Base-by-base conservation (phyloP, 768 basidiomycete species). In the Tulasnella calospora region DNA sequence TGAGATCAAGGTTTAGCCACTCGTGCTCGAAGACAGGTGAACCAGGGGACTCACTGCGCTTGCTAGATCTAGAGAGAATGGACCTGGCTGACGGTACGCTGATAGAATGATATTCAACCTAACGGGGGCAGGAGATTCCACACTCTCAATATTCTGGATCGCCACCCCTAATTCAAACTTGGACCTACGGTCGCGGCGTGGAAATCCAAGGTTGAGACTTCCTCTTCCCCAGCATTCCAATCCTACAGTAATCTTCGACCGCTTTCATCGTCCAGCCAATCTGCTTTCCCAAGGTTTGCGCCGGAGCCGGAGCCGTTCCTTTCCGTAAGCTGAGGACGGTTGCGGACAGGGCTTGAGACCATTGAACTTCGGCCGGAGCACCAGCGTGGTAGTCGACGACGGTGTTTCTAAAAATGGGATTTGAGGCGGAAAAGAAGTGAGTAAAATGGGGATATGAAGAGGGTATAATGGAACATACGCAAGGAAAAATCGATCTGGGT, bases 101-200 rank as follows among this genome's bases (percentile, higher is more conserved):
- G 87, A 89, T 27, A 94, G 85, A 80, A 93, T 92, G 46, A 93
- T 91, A 79, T 92, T 91, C n/a, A 93, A 83, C 0, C 91, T 91
- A 9, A 15, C 90, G 89, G 3, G 90, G 89, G n/a, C 57, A 87
- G 85, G 82, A 89, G 87, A 0, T 85, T 82, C 23, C 2, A 81
- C 0, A 81, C 0, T 88, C 86, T 0, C 84, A 85, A 33, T 33
- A n/a, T 21, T 27, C 10, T 41, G 12, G 27, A 47, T n/a, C 8
- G 51, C 21, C 17, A 41, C 10, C 21, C 23, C 30, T 1, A 33
- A 13, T 33, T 15, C 13, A 27, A 19, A 47, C 13, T 19, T 27
- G 9, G 23, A 69, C 40, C 36, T 30, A 74, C 73, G 67, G 67
- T 19, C 61, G 21, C 36, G 70, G 76, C 13, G 76, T 70, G 13